A percentile compares a stretch with the other conserved stretches of the same genome.
phyloP scores from a whole-genome alignment of 2,329 filamentous ascomycete species.

The Biscogniauxia mediterranea region DNA sequence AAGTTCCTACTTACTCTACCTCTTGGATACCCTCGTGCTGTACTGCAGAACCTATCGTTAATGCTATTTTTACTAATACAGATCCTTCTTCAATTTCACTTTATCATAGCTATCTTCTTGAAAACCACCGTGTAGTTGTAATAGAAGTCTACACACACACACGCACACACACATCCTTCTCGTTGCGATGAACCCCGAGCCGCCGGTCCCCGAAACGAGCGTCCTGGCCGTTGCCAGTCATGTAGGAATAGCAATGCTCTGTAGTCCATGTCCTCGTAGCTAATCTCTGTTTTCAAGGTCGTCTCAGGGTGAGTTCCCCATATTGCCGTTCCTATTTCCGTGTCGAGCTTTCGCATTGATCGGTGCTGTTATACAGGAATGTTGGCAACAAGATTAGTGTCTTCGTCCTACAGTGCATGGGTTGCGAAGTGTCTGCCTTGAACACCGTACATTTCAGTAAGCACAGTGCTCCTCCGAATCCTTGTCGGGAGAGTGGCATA shows the following conservation, averaged over 20 bases:
- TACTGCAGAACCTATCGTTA: neutral
- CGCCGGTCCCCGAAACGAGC: constrained; percentile 54
- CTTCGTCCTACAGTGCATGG: constrained; percentile 88
- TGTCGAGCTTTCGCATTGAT: constrained; percentile 22
- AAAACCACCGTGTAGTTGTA: too few relatives aligned
- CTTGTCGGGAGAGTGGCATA: neutral
- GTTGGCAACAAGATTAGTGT: constrained; percentile 98
- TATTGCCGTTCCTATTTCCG: constrained; percentile 8
- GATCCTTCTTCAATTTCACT: too few relatives aligned
- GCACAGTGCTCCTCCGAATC: constrained; percentile 27
- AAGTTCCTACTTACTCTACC: too few relatives aligned
- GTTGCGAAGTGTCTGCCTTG: constrained; percentile 88
- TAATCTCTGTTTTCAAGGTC: constrained; percentile 52
- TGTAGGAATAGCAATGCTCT: constrained; percentile 51
- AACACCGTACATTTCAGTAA: constrained; percentile 98
- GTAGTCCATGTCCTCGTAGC: constrained; percentile 24
- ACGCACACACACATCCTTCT: neutral
- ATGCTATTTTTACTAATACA: too few relatives aligned
- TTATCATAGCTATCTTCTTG: too few relatives aligned
- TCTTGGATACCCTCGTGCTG: too few relatives aligned
- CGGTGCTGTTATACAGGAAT: constrained; percentile 58
- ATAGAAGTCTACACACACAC: too few relatives aligned
- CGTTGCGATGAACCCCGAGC: constrained; percentile 37
- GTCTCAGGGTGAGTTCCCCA: constrained; percentile 64
- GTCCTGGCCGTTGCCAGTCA: constrained; percentile 92